These are phyloP conservation scores for Lyophyllum atratum DNA, from an alignment of 768 basidiomycete species.

Conservation along the genomic window DNA sequence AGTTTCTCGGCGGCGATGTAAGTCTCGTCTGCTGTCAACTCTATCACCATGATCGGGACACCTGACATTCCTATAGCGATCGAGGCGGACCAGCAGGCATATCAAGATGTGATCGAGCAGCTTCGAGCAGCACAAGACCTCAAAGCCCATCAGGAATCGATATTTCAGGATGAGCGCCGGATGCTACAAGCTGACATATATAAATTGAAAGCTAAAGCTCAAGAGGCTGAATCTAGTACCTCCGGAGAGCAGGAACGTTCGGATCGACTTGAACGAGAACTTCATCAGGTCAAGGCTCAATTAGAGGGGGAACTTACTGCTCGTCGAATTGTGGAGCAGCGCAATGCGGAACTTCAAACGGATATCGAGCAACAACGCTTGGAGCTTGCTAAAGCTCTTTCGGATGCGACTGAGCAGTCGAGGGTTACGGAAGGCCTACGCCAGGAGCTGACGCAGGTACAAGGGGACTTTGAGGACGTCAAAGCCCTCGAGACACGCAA, in stretches of 20 bases:
- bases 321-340: slow-evolving; percentile 63
- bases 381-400: slow-evolving; percentile 57
- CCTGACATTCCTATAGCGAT: slow-evolving; percentile 45
- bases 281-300: slow-evolving; percentile 62
- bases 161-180: slow-evolving; percentile 59
- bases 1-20: slow-evolving; percentile 71
- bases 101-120: slow-evolving; percentile 71
- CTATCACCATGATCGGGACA: slow-evolving; percentile 2
- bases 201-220: slow-evolving; percentile 48
- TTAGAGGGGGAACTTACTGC: slow-evolving; percentile 64
- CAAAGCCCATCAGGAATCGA: slow-evolving; percentile 55
- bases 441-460: slow-evolving; percentile 63
- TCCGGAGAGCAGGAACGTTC: slow-evolving; percentile 52
- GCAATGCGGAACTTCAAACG: slow-evolving; percentile 55
- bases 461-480: slow-evolving; percentile 65
- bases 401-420: slow-evolving; percentile 71
- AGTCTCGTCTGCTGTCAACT: slow-evolving; percentile 27
- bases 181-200: slow-evolving; percentile 57
- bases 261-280: slow-evolving; percentile 62
- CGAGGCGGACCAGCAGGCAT: slow-evolving; percentile 75
- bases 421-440: slow-evolving; percentile 57
- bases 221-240: slow-evolving; percentile 37
- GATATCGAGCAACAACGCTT: slow-evolving; percentile 58
- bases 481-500: slow-evolving; percentile 68
- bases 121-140: slow-evolving; percentile 61